A percentile compares a stretch with the other conserved stretches of the same genome.
phyloP scores from a whole-genome alignment of 2,329 filamentous ascomycete genomes.

The Fusarium anguioides region DNA sequence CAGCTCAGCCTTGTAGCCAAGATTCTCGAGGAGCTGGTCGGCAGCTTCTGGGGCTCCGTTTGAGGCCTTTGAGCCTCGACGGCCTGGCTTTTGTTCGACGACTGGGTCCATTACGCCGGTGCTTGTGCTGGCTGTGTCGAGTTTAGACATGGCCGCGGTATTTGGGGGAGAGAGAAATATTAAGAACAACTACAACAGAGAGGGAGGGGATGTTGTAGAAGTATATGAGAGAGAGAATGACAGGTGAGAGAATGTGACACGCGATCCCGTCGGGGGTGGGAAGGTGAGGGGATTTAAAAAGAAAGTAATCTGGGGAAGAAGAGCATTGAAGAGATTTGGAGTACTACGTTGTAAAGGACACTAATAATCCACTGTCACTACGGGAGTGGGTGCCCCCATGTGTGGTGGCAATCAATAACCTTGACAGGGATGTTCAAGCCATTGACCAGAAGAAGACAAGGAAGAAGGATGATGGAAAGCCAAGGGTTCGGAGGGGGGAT shows the following conservation, averaged over 20 bases:
- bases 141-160: conserved; percentile 34
- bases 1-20: conserved; percentile 75
- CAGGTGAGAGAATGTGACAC: not conserved
- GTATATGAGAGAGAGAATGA: not conserved
- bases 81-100: conserved; percentile 45
- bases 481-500: not conserved
- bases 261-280: not conserved
- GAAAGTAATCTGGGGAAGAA: conserved; percentile 26
- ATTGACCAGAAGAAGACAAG: conserved; percentile 18
- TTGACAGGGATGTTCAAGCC: conserved; percentile 17
- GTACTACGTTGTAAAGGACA: conserved; percentile 2
- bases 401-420: conserved; percentile 26
- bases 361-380: conserved; percentile 15
- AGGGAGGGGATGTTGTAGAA: not conserved
- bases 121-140: conserved; percentile 37
- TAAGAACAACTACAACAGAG: not conserved
- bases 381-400: conserved; percentile 3
- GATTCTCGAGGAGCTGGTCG: conserved; percentile 70
- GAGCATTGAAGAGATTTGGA: conserved; percentile 29
- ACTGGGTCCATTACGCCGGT: conserved; percentile 33
- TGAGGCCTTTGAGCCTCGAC: conserved; percentile 41
- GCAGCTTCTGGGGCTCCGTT: conserved; percentile 55
- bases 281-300: conserved; percentile 23
- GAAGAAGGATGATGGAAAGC: not conserved
- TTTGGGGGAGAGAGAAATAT: not conserved